Evolutionary conservation across 108 stramenopile species (phyloP), one percentile per base, ranked within the genome.

Genomic region (Pelagomonas calceolata): DNA sequence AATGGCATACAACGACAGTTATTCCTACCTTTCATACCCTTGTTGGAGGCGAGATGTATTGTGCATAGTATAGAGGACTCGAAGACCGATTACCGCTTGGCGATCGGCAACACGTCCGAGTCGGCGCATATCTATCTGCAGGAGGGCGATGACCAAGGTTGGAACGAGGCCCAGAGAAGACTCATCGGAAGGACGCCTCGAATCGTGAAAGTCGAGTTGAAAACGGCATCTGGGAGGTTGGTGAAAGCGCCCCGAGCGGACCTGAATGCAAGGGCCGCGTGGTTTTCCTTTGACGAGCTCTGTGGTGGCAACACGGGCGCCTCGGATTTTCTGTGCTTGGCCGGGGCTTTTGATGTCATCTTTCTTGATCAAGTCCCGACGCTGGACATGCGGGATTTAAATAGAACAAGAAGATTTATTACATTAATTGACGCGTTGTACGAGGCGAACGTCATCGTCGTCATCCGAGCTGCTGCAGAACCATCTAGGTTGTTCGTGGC

Each of bases 1-100:
- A 94, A 93, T 36, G 97, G 97, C 7, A 69, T 97, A 43, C 93
- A 98, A 79, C 82, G 95, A 32, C 85, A 91, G 26, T 93, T 94
- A 74, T 99, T 99, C 79, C 69, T 95, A 15, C 94, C 94, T 4
- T 96, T 94, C 80, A 89, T 98, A 30, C 87, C 85, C 45, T 51
- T 91, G 75, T 70, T 96, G 65, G 45, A 94, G 73, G 75, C 75
- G 68, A 84, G 90, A 77, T 91, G 87, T 73, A 82, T 86, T 34
- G 92, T 94, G 15, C 79, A 91, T 5, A 43, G 39, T 12, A 12
- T 43, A 5, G 39, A 43, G 39, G 39, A 43, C 12, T 43, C 39
- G 9, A 12, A 10, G 39, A 43, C 39, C 9, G 39, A 43, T 12
- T 43, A 43, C 39, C 39, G 39, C 9, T 12, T 43, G 9, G 5